A percentile compares a stretch with the other conserved stretches of the same genome.
These are phyloP conservation scores for Apiotrichum domesticum DNA, from an alignment of 1,284 basidiomycete species.

Conservation along the genomic window DNA sequence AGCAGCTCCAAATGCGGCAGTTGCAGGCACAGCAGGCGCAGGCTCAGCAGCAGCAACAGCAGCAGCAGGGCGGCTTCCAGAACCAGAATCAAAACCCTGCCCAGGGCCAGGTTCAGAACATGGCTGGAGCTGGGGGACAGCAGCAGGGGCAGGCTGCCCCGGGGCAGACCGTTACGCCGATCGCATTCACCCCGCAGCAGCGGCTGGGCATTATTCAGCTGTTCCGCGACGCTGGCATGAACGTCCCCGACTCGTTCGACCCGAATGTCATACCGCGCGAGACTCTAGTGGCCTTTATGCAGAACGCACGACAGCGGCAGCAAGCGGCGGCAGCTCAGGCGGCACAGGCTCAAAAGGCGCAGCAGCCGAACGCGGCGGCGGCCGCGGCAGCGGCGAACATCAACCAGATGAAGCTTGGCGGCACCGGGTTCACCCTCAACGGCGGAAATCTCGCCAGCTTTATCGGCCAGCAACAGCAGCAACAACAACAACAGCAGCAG, in stretches of 20 bases:
- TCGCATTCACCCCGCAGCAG: constrained; percentile 13
- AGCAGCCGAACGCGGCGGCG: not conserved
- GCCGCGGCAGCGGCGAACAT: not conserved
- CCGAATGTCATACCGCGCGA: constrained; percentile 18
- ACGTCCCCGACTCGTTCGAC: constrained; percentile 15
- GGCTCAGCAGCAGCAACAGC: not conserved
- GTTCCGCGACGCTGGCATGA: constrained; percentile 12
- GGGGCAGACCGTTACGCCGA: not conserved
- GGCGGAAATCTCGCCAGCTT: not conserved
- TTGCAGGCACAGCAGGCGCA: constrained; percentile 4
- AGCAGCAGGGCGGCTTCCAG: constrained; percentile 2
- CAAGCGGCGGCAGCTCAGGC: constrained; percentile 4
- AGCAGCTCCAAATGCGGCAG: constrained; percentile 19
- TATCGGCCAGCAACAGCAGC: not conserved
- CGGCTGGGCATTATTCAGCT: constrained; percentile 15
- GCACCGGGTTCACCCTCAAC: not conserved
- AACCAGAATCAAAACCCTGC: not conserved
- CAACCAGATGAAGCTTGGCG: not conserved
- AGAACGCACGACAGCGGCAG: constrained; percentile 6
- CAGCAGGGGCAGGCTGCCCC: constrained; percentile 1
- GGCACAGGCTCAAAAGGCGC: not conserved
- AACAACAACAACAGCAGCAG: not conserved
- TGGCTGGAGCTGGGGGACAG: not conserved
- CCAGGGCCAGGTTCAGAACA: not conserved
- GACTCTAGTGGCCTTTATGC: constrained; percentile 9